Evolutionary conservation across 2,329 filamentous ascomycete species (phyloP), one percentile per base, ranked within the genome.

Genomic region (Cyphellophora attinorum): DNA sequence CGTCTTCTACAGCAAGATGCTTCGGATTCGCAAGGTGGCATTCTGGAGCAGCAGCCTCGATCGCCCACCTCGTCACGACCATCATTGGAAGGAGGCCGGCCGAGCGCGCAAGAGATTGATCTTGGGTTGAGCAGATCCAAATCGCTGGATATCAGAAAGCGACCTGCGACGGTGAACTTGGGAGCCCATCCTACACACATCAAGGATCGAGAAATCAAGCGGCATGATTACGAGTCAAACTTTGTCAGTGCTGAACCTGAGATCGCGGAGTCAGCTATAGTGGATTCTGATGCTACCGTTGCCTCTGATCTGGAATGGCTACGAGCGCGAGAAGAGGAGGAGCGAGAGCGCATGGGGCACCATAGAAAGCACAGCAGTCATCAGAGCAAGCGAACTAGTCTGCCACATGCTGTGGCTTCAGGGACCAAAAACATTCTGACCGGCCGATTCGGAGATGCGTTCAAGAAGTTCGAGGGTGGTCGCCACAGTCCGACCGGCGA

Each of bases 371-470:
- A 65, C 18, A 74, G 67, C 38, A 76, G 73, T 41, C 79, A 75
- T 45, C 42, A 47, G 19, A 62, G 64, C 30, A 93, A 93, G 56
- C 74, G 83, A 8, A 70, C 78, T 1, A 91, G 84, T 55, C 60
- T 93, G 43, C 71, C 74, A 10, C 74, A 70, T 2, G 70, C 81
- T 35, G 77, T 80, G 0, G 60, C 85, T 12, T 76, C 81, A 5
- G 77, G 76, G 25, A 82, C 81, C 16, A 93, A 91, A 58, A 84
- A 76, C 38, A 76, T 93, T 23, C 67, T 95, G n/a, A 80, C 79
- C 4, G 84, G 86, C 15, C 85, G 81, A 48, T 95, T 96, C 55
- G 85, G 88, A 1, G 88, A 95, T 50, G 88, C 89, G 3, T 95
- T 96, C 62, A 85, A 89, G 52, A 74, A 82, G 5, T 96, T 96